Conservation (phyloP, 768 basidiomycete genomes). For the Neoboletus brunneissimus region DNA sequence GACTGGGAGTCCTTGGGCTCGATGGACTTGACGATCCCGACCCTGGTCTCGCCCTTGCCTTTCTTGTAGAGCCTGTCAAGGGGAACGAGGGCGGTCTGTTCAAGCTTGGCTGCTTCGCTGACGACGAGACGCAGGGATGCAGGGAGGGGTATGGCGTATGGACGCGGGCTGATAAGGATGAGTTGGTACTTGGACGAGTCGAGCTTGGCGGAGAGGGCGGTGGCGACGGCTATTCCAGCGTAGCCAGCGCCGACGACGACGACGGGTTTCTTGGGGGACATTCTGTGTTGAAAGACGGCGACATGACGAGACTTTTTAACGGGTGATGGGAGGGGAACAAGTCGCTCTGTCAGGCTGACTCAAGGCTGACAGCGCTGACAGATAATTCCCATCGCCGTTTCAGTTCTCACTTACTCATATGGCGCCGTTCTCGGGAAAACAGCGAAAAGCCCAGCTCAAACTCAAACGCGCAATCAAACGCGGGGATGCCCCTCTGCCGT, state of each 20-base stretch:
- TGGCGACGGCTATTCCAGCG: conserved; percentile 45
- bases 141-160: conserved; percentile 50
- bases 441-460: conserved; percentile 70
- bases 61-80: conserved; percentile 48
- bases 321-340: too few relatives aligned
- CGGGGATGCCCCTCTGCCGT: conserved; percentile 54
- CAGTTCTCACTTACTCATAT: conserved; percentile 9
- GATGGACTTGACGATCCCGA: conserved; percentile 40
- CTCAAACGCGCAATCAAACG: conserved; percentile 83
- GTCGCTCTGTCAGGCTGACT: too few relatives aligned
- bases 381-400: too few relatives aligned
- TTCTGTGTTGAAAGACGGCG: background rate
- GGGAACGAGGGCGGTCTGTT: conserved; percentile 47
- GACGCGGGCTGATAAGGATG: conserved; percentile 51
- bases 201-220: conserved; percentile 49
- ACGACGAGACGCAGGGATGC: conserved; percentile 54
- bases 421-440: conserved; percentile 48
- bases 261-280: conserved; percentile 35
- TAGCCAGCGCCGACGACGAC: conserved; percentile 56
- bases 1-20: conserved; percentile 30
- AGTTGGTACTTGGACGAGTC: conserved; percentile 47
- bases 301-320: background rate
- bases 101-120: conserved; percentile 31
- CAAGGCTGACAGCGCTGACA: background rate
- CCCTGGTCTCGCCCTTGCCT: conserved; percentile 40